phyloP scores from a whole-genome alignment of 2,329 filamentous ascomycete species.

The Blastomyces silverae region DNA sequence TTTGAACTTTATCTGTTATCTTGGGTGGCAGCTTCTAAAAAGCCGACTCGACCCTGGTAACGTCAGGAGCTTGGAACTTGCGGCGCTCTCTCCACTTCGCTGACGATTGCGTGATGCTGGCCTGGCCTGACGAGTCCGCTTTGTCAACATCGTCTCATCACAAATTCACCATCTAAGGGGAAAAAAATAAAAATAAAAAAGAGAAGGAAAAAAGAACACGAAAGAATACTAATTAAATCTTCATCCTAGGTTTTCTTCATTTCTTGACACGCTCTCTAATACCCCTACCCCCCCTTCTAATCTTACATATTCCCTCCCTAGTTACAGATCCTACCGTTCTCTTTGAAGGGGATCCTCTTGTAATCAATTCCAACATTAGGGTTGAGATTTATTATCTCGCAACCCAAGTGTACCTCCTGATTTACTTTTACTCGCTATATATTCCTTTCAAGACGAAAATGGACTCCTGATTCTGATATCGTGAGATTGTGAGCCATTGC shows the following conservation, averaged over 20 bases:
- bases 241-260: neutral
- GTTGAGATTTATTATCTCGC: neutral
- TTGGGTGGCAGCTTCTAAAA: neutral
- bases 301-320: neutral
- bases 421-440: neutral
- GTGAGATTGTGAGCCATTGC: slow-evolving; percentile 8
- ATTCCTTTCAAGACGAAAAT: neutral
- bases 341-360: neutral
- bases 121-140: slow-evolving; percentile 2
- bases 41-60: neutral
- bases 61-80: neutral
- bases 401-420: too few relatives aligned
- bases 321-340: neutral
- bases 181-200: neutral
- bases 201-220: neutral
- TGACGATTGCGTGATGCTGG: slow-evolving; percentile 14
- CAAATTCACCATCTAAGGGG: neutral
- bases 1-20: slow-evolving; percentile 6
- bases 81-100: slow-evolving; percentile 8
- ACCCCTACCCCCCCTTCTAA: neutral
- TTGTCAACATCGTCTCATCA: slow-evolving; percentile 6
- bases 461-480: slow-evolving; percentile 9
- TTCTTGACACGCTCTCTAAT: slow-evolving; percentile 9
- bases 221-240: neutral
- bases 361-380: neutral